A percentile compares a stretch with the other conserved stretches of the same genome.
phyloP scores from a whole-genome alignment of 1,139 yeast genomes.

The Saccharomycopsis phalli region DNA sequence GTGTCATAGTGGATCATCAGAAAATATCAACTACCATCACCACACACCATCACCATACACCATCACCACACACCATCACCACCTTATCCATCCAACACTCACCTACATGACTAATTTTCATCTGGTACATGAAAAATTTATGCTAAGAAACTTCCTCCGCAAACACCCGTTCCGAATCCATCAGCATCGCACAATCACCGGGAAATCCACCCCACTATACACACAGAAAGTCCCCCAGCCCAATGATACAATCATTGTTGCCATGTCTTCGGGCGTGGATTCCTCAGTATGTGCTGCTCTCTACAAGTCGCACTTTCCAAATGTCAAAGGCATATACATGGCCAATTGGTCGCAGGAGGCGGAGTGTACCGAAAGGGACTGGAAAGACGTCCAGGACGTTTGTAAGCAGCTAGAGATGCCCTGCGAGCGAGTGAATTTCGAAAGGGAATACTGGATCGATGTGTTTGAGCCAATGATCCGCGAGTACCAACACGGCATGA shows the following conservation, averaged over 20 bases:
- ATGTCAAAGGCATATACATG: constrained; percentile 81
- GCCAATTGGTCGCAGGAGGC: constrained; percentile 77
- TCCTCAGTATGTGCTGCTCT: constrained; percentile 84
- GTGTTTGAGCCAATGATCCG: constrained; percentile 90
- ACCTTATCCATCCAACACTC: too few relatives aligned
- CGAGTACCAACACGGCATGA: constrained; percentile 57
- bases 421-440: constrained; percentile 73
- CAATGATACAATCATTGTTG: constrained; percentile 61
- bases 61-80: too few relatives aligned
- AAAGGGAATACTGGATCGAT: constrained; percentile 82
- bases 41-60: too few relatives aligned
- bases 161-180: too few relatives aligned
- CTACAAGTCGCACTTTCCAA: constrained; percentile 40
- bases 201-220: too few relatives aligned
- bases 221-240: constrained; percentile 38
- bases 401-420: constrained; percentile 55
- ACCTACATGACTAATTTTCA: too few relatives aligned
- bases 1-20: too few relatives aligned
- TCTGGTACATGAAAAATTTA: too few relatives aligned
- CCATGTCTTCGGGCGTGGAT: constrained; percentile 97
- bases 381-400: constrained; percentile 73
- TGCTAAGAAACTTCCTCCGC: too few relatives aligned
- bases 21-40: too few relatives aligned
- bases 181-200: too few relatives aligned
- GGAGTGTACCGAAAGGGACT: constrained; percentile 75